Conservation (phyloP, 192 early-diverging fungal species). For the Gryganskiella cystojenkinii region DNA sequence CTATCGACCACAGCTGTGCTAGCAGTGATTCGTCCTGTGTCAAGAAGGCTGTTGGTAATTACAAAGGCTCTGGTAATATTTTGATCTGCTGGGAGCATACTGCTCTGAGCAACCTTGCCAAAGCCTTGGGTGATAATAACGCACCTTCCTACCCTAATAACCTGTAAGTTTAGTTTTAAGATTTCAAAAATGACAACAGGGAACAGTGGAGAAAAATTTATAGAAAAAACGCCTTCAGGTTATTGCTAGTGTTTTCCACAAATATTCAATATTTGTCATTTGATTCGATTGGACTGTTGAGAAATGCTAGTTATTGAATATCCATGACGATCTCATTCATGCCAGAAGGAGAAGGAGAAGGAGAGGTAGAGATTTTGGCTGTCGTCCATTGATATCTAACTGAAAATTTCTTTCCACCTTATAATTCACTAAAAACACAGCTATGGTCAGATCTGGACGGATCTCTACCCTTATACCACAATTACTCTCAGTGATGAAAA, state of each 20-base stretch:
- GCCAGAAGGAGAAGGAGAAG: slow-evolving; percentile 4
- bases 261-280: too few relatives aligned
- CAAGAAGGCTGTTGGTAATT: slow-evolving; percentile 28
- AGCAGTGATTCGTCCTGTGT: slow-evolving; percentile 16
- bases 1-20: slow-evolving; percentile 11
- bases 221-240: slow-evolving; percentile 5
- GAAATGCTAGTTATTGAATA: too few relatives aligned
- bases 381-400: slow-evolving; percentile 21
- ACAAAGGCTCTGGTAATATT: slow-evolving; percentile 22
- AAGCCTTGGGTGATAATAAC: slow-evolving; percentile 14
- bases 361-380: slow-evolving; percentile 10
- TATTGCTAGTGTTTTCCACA: too few relatives aligned
- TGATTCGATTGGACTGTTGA: too few relatives aligned
- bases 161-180: slow-evolving; percentile 17
- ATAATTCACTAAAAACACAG: slow-evolving; percentile 15
- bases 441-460: slow-evolving; percentile 27
- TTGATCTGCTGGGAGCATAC: slow-evolving; percentile 31
- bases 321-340: slow-evolving; percentile 18
- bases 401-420: slow-evolving; percentile 16
- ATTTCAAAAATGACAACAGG: slow-evolving; percentile 6
- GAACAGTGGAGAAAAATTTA: slow-evolving; percentile 2
- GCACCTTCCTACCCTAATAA: slow-evolving; percentile 18
- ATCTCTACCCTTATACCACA: slow-evolving; percentile 14
- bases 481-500: slow-evolving; percentile 17
- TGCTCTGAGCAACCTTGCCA: slow-evolving; percentile 14